Evolutionary conservation across 1,139 yeast genomes (phyloP).

Genomic region (Diutina neorugosa): DNA sequence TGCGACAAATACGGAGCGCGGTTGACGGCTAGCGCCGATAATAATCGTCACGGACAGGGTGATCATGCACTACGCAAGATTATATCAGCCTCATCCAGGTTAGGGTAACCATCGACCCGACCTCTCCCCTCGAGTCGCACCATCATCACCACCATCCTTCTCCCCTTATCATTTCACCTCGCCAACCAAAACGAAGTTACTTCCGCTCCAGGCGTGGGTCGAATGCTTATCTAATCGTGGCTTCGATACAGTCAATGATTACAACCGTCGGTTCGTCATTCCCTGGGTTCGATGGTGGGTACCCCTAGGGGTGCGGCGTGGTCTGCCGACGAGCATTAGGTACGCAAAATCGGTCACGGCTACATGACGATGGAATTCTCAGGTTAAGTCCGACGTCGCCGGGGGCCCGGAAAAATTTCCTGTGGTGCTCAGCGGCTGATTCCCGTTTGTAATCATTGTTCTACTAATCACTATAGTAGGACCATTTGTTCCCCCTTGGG

Average conservation of each 20-base stretch:
- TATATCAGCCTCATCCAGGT: neutral
- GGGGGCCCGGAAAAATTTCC: neutral
- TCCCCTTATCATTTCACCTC: too few relatives aligned
- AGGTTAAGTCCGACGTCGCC: neutral
- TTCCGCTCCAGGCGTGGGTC: too few relatives aligned
- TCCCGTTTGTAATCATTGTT: too few relatives aligned
- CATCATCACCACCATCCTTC: too few relatives aligned
- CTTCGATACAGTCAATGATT: too few relatives aligned
- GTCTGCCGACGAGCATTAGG: neutral
- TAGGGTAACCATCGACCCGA: neutral
- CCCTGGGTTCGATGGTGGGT: neutral
- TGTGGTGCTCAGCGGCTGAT: too few relatives aligned
- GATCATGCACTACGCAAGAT: neutral
- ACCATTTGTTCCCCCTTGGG: too few relatives aligned
- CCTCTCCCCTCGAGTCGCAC: too few relatives aligned
- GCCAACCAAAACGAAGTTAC: too few relatives aligned
- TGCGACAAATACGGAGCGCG: neutral
- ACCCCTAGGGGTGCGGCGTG: neutral
- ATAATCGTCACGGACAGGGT: neutral
- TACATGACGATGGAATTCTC: neutral
- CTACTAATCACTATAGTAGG: too few relatives aligned
- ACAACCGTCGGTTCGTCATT: neutral
- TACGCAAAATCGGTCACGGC: neutral
- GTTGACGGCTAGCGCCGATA: neutral
- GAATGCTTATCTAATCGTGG: too few relatives aligned